A percentile compares a stretch with the other conserved stretches of the same genome.
Conservation (phyloP, 2,329 filamentous ascomycete genomes). For the Venturia nashicola region DNA sequence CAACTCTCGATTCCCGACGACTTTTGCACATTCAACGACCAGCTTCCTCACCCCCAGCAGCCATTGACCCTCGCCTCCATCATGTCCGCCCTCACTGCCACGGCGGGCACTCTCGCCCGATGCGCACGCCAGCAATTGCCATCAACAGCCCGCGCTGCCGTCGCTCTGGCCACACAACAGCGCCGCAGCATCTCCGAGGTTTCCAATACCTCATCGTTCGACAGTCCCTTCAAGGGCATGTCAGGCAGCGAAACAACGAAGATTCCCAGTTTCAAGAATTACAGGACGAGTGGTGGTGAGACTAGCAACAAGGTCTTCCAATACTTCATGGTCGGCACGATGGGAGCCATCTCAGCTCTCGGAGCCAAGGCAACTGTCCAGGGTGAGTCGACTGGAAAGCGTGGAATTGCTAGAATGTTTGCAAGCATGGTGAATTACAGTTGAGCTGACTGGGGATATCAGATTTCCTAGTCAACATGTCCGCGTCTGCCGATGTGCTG, state of each 20-base stretch:
- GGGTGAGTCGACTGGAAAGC: slow-evolving; percentile 47
- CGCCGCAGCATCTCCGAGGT: slow-evolving; percentile 28
- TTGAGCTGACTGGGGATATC: slow-evolving; percentile 19
- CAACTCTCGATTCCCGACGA: neutral
- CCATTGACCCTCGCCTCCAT: slow-evolving; percentile 14
- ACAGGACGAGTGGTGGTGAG: slow-evolving; percentile 58
- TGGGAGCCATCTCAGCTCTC: slow-evolving; percentile 83
- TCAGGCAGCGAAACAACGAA: slow-evolving; percentile 43
- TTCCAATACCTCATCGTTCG: slow-evolving; percentile 29
- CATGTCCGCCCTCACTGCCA: slow-evolving; percentile 38
- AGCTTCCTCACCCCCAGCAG: neutral
- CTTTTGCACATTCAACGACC: slow-evolving; percentile 2
- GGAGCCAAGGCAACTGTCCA: slow-evolving; percentile 97
- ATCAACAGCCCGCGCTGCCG: slow-evolving; percentile 28
- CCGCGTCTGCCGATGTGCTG: slow-evolving; percentile 92
- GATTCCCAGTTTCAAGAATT: slow-evolving; percentile 84
- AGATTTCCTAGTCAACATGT: slow-evolving; percentile 99
- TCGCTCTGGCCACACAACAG: slow-evolving; percentile 28
- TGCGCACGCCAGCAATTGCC: slow-evolving; percentile 32
- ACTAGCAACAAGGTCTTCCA: slow-evolving; percentile 75
- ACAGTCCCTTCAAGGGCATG: slow-evolving; percentile 43
- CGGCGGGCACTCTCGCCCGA: slow-evolving; percentile 34
- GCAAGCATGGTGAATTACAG: neutral
- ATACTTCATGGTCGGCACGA: slow-evolving; percentile 97
- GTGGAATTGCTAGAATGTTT: neutral